Conservation (phyloP, 805 yeast species). For the Wickerhamomyces subpelliculosus region DNA sequence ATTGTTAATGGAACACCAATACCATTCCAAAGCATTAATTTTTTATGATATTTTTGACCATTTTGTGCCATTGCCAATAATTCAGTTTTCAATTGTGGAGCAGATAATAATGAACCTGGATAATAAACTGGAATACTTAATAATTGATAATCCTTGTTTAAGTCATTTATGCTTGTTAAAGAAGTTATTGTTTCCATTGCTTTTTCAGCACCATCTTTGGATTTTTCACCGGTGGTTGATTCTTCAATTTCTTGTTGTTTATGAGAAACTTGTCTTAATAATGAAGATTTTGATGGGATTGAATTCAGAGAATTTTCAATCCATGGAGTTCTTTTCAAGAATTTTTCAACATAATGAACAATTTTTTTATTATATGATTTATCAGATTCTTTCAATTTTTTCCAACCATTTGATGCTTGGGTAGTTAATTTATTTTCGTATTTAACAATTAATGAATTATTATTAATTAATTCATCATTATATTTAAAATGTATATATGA, state of each 20-base stretch:
- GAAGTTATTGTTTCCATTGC: too few species aligned
- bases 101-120: conserved; percentile 34
- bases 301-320: conserved; percentile 70
- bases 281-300: conserved; percentile 61
- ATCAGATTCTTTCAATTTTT: conserved; percentile 47
- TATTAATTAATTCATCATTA: conserved; percentile 26
- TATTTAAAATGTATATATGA: conserved; percentile 68
- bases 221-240: conserved; percentile 10
- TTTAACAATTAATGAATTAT: conserved; percentile 28
- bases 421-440: conserved; percentile 38
- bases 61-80: conserved; percentile 34
- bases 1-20: conserved; percentile 67
- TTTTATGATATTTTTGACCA: conserved; percentile 48
- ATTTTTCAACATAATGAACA: conserved; percentile 42
- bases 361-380: conserved; percentile 50
- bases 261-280: conserved; percentile 34
- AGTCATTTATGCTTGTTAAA: conserved; percentile 7
- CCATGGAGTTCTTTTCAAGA: conserved; percentile 67
- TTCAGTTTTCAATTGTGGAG: conserved; percentile 27
- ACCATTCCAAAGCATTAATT: conserved; percentile 45
- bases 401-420: conserved; percentile 58
- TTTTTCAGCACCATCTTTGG: conserved; percentile 10
- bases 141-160: conserved; percentile 16
- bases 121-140: conserved; percentile 40
- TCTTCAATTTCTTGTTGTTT: conserved; percentile 20